These are phyloP conservation scores for Chalara sp. DNA, from an alignment of 2,329 filamentous ascomycete species.

Conservation along the genomic window DNA sequence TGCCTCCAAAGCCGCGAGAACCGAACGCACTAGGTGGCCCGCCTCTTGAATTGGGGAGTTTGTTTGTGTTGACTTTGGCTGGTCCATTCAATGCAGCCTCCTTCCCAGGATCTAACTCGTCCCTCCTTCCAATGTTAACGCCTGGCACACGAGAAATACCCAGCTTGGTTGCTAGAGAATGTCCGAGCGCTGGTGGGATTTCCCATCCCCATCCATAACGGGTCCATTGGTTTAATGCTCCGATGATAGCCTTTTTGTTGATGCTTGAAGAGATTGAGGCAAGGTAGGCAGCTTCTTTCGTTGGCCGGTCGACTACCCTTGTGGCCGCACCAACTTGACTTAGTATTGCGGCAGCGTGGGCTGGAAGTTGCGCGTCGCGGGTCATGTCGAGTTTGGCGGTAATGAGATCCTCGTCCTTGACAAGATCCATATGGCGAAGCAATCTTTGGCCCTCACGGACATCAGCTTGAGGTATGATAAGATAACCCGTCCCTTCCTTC, in stretches of 20 bases:
- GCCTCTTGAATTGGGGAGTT: not conserved
- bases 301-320: slow-evolving; percentile 19
- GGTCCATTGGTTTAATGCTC: slow-evolving; percentile 23
- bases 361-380: slow-evolving; percentile 26
- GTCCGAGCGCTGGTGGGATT: slow-evolving; percentile 19
- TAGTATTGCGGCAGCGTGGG: slow-evolving; percentile 18
- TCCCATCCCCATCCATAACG: slow-evolving; percentile 28
- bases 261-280: slow-evolving; percentile 9
- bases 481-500: slow-evolving; percentile 58
- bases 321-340: slow-evolving; percentile 21
- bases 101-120: not conserved
- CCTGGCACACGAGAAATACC: slow-evolving; percentile 16
- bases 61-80: no score
- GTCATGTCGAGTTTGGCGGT: slow-evolving; percentile 26
- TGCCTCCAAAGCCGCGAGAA: slow-evolving; percentile 4
- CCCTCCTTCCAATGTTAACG: slow-evolving; percentile 12
- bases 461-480: slow-evolving; percentile 19
- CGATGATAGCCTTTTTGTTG: not conserved
- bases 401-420: slow-evolving; percentile 18
- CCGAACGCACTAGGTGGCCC: slow-evolving; percentile 7
- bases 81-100: not conserved
- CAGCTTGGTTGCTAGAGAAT: slow-evolving; percentile 16
- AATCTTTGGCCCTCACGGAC: slow-evolving; percentile 13
- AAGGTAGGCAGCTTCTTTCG: slow-evolving; percentile 22
- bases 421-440: slow-evolving; percentile 24